Conservation (phyloP, 768 basidiomycete genomes). For the Lentinus tigrinus region DNA sequence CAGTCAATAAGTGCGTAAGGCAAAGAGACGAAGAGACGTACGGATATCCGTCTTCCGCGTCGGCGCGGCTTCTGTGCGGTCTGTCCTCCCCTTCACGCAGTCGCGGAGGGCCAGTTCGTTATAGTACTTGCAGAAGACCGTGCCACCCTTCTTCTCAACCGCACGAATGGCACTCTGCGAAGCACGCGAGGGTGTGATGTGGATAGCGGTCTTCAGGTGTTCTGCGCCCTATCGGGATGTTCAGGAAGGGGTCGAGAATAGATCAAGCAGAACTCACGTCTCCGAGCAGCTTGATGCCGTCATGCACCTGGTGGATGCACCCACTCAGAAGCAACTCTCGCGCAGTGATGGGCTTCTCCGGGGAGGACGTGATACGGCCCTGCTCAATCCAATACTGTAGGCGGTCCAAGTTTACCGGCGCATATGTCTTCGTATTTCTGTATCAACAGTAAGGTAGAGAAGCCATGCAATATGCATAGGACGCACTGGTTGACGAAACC, state of each 20-base stretch:
- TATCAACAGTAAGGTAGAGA: background rate
- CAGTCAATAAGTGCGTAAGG: background rate
- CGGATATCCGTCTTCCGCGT: slow-evolving; percentile 56
- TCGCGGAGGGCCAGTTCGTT: slow-evolving; percentile 83
- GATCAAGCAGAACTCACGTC: slow-evolving; percentile 47
- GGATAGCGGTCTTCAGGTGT: slow-evolving; percentile 67
- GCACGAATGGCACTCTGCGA: slow-evolving; percentile 84
- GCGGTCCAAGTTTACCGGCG: slow-evolving; percentile 82
- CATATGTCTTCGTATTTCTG: slow-evolving; percentile 75
- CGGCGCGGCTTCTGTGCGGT: slow-evolving; percentile 73
- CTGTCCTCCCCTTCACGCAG: slow-evolving; percentile 67
- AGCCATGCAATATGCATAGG: background rate
- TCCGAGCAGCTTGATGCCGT: slow-evolving; percentile 90
- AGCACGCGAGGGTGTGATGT: slow-evolving; percentile 81
- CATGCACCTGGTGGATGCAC: slow-evolving; percentile 83
- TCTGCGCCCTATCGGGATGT: slow-evolving; percentile 52
- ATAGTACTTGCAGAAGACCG: slow-evolving; percentile 88
- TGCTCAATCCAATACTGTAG: slow-evolving; percentile 91
- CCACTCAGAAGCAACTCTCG: slow-evolving; percentile 81
- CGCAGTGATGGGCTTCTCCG: slow-evolving; percentile 84
- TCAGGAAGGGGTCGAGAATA: background rate
- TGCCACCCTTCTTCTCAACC: slow-evolving; percentile 79
- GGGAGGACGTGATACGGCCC: slow-evolving; percentile 75
- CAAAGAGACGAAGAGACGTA: slow-evolving; percentile 13
- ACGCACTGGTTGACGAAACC: slow-evolving; percentile 93